Base-by-base conservation (phyloP, 371 early-diverging fungal genomes). In the Zychaea mexicana region DNA sequence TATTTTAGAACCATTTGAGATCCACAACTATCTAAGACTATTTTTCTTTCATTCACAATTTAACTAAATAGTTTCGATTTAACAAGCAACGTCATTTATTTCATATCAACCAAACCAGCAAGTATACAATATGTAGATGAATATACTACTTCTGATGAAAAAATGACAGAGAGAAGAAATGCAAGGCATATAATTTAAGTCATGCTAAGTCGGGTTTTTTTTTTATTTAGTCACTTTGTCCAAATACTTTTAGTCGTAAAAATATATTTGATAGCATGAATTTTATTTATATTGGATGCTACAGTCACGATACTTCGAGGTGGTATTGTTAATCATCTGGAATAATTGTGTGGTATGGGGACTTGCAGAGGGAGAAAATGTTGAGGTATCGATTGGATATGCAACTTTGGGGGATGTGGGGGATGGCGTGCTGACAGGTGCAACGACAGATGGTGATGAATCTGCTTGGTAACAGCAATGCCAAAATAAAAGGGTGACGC, bases 261-360 rank as follows among this genome's bases (percentile, higher is more conserved):
- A 68, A 47, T 49, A 61, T 52, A 64, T 68, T 68, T 64, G 64
- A 55, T 33, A 68, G 42, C 61, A 69, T 63, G 58, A 47, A 62
- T 66, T 66, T 63, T 66, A 66, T 64, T 71, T 67, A 62, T 64
- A 67, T 67, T 71, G 65, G 39, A 62, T 54, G 58, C 53, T 64
- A 30, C 65, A 71, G 52, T 57, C 67, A 66, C 61, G 56, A 61
- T 30, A 60, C 64, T 67, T 71, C 32, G 58, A 67, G 47, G 62
- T 64, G 62, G 65, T 64, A 63, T 66, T 64, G 58, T 66, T 33
- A 70, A 66, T 66, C 67, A 66, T 66, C 27, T 70, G 64, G 66
- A 66, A 38, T 61, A 70, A 61, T 66, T 66, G 36, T 70, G 60
- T 63, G 61, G 24, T 64, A 70, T 70, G 67, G 55, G 55, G 45